Evolutionary conservation across 2,329 filamentous ascomycete genomes (phyloP).

Genomic region (Sarocladiaceae sp.): DNA sequence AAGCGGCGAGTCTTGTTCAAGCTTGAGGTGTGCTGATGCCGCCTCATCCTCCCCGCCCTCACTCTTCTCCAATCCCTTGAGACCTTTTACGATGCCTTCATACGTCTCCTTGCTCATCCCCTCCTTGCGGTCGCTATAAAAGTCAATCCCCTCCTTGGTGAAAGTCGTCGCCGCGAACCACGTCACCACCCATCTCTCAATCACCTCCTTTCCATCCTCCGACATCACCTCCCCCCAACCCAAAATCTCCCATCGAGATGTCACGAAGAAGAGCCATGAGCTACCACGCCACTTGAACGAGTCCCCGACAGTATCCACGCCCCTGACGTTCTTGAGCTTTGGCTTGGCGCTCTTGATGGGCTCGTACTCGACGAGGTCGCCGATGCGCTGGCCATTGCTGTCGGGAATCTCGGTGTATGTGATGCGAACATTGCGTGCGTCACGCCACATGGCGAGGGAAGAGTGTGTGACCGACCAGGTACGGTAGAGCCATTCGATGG

Average conservation of each 20-base stretch:
- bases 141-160: conserved; percentile 73
- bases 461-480: conserved; percentile 73
- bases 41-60: not conserved
- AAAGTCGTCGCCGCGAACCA: conserved; percentile 82
- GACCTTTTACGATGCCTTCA: conserved; percentile 45
- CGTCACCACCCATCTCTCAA: conserved; percentile 68
- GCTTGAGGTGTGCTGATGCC: not conserved
- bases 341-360: conserved; percentile 34
- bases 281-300: conserved; percentile 84
- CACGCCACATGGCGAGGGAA: conserved; percentile 74
- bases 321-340: conserved; percentile 54
- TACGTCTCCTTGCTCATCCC: conserved; percentile 55
- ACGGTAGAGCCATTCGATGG: conserved; percentile 53
- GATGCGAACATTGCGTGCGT: conserved; percentile 73
- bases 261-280: conserved; percentile 65
- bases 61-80: conserved; percentile 37
- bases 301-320: conserved; percentile 62
- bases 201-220: conserved; percentile 31
- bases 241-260: conserved; percentile 74
- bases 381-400: conserved; percentile 34
- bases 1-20: conserved; percentile 48
- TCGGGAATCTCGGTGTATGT: conserved; percentile 55
- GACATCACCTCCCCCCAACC: conserved; percentile 58
- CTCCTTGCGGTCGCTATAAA: conserved; percentile 60
- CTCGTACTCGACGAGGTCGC: conserved; percentile 70